A percentile compares a stretch with the other conserved stretches of the same genome.
Conservation (phyloP, 768 basidiomycete species). For the Rhodotorula taiwanensis region DNA sequence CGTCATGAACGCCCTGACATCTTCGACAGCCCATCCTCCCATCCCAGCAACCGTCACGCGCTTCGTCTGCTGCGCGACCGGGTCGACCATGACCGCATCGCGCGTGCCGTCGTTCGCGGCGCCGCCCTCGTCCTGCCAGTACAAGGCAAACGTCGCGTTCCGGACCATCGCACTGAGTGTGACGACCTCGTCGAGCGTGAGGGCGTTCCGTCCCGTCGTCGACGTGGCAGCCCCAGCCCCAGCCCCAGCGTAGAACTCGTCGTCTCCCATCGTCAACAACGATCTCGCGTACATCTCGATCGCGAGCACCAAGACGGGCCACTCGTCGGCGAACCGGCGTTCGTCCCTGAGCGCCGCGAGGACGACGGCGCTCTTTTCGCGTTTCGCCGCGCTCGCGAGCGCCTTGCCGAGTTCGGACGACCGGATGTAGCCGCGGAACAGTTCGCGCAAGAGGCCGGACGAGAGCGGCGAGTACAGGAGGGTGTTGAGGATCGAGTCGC, state of each 20-base stretch:
- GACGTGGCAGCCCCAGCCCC: conserved; percentile 22
- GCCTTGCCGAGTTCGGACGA: conserved; percentile 59
- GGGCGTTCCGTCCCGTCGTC: conserved; percentile 55
- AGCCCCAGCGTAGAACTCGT: conserved; percentile 71
- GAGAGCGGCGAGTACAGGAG: conserved; percentile 44
- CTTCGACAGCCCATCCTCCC: conserved; percentile 55
- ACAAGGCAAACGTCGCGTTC: conserved; percentile 74
- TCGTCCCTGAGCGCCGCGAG: conserved; percentile 47
- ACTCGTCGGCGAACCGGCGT: conserved; percentile 47
- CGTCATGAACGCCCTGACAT: conserved; percentile 67
- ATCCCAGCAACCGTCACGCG: conserved; percentile 47
- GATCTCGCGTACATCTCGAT: conserved; percentile 74
- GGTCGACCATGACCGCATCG: conserved; percentile 2
- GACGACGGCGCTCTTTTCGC: conserved; percentile 12
- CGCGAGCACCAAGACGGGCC: conserved; percentile 69
- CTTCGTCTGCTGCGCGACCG: too few species aligned
- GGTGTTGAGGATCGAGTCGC: conserved; percentile 55
- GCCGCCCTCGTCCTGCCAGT: conserved; percentile 56
- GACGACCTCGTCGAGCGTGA: conserved; percentile 71
- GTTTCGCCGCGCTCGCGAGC: conserved; percentile 8
- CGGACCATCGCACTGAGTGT: conserved; percentile 69
- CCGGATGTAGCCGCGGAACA: conserved; percentile 63
- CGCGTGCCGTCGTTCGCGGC: conserved; percentile 49
- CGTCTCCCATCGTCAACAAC: conserved; percentile 86
- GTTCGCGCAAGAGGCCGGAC: conserved; percentile 62